Base-by-base conservation (phyloP, 495 filamentous ascomycete genomes). In the Xylaria longipes region DNA sequence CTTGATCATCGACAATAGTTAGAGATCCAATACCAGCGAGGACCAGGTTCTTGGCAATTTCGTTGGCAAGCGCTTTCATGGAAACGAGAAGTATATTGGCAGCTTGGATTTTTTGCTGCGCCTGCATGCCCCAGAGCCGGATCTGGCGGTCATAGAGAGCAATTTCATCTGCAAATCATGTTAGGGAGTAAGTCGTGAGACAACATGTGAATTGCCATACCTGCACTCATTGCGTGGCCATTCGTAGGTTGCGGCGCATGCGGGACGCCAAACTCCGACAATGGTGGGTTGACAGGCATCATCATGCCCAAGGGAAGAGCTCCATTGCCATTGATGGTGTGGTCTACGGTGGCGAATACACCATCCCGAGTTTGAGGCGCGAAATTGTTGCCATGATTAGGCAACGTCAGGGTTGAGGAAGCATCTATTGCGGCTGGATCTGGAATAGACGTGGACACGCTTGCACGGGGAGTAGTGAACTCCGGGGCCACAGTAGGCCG, bases 91-190 rank as follows among this genome's bases (percentile, higher is more conserved):
- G 91, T 75, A 99, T 93, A 74, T 94, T 94, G 62, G 96, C 94
- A 39, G 88, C 93, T 70, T 96, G 94, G 72, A 97, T 92, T 74
- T 93, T 94, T 72, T 80, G 92, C 80, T 99, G 96, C 7, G 97
- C 96, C 78, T 97, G 89, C 70, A 98, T 92, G 63, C 96, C 96
- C 96, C 96, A 99, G 37, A 99, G 89, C n/a, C 96, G 93, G 76
- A 98, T 97, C 80, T 99, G 96, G 27, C 96, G 91, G 81, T 99
- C 96, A 82, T 99, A 99, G 29, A 99, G 89, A 46, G 97, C 97
- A 76, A 98, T 97, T 77, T 99, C 96, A 83, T 97, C 96, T 97
- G 45, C 7, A 15, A 35, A 15, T 12, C 17, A 14, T 33, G 35
- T 70, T 56, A 70, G 58, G 20, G 27, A 31, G 15, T 5, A n/a